phyloP scores from a whole-genome alignment of 1,139 yeast genomes.

The Debaryomyces sp. region DNA sequence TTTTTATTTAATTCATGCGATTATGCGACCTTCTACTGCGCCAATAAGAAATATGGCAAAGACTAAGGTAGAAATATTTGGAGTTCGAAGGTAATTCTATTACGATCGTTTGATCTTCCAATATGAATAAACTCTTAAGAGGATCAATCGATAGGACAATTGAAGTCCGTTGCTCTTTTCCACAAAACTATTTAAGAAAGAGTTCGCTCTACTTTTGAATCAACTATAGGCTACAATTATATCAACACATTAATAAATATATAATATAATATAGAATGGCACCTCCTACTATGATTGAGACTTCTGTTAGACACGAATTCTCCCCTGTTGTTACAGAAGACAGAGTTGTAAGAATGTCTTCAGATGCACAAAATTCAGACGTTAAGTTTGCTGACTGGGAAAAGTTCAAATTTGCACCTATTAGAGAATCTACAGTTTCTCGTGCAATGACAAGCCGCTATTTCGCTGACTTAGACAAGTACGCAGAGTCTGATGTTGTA shows the following conservation, averaged over 20 bases:
- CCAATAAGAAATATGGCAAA: background rate
- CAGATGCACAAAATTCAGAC: constrained; percentile 19
- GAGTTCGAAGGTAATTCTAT: background rate
- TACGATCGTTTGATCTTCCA: background rate
- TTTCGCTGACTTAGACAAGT: constrained; percentile 72
- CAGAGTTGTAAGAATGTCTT: constrained; percentile 11
- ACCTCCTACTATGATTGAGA: constrained; percentile 40
- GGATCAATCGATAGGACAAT: background rate
- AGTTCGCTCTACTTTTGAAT: background rate
- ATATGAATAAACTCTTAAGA: constrained; percentile 5
- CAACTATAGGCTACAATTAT: background rate
- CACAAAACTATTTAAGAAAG: constrained; percentile 9
- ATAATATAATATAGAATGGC: constrained; percentile 27
- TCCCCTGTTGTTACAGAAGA: constrained; percentile 1
- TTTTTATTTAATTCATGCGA: background rate
- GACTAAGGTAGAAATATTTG: background rate
- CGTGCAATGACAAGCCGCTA: constrained; percentile 82
- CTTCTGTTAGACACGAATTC: constrained; percentile 19
- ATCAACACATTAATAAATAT: background rate
- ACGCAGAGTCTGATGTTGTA: constrained; percentile 74
- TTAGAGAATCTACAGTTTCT: constrained; percentile 79
- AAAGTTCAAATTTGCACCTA: constrained; percentile 67
- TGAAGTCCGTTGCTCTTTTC: background rate
- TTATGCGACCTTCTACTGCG: constrained; percentile 5
- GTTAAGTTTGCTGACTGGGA: constrained; percentile 61